Base-by-base conservation (phyloP, 2,329 filamentous ascomycete species). In the Ciborinia camelliae region DNA sequence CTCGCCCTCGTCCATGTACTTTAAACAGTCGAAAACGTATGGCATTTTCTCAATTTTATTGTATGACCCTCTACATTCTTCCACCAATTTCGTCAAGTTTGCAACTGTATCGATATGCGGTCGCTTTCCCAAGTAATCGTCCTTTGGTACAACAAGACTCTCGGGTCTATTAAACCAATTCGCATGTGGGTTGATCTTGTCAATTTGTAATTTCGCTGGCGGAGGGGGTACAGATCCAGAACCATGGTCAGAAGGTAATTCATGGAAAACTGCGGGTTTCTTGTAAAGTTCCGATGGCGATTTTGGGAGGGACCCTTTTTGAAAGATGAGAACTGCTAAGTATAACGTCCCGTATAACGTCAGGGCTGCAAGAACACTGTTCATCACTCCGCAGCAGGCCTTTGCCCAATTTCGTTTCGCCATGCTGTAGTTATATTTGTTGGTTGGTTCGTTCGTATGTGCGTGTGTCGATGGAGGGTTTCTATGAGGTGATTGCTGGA, bases 131-230 rank as follows among this genome's bases (percentile, higher is more conserved):
- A 82, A 71, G 69, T 79, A 85, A 69, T 81, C 81, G 71, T 84
- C 82, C 69, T 80, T 81, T 58, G 78, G 75, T 48, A 77, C 74
- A 60, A 83, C 81, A 32, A 81, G 77, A 67, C 79, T 82, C 65
- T 79, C 75, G 10, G 82, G 82, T 54, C 82, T 76, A 69, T 84
- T 82, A 74, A 82, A 82, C 74, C 81, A 81, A 74, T 83, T 83
- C 68, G 80, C 81, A 71, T 82, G 75, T 14, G 79, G 77, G 67
- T 82, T 82, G 72, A 82, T 81, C 63, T 79, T 81, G 71, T 80
- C 79, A 14, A 70, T 67, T 37, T 71, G 65, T 32, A 73, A 51
- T 43, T 71, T 71, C 47, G 53, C 66, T 14, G 71, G 68, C 6
- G 69, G 66, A 15, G 69, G 30, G 14, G 55, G 62, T 15, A 67